Base-by-base conservation (phyloP, 106 monocot genomes). In the Dioscorea alata region DNA sequence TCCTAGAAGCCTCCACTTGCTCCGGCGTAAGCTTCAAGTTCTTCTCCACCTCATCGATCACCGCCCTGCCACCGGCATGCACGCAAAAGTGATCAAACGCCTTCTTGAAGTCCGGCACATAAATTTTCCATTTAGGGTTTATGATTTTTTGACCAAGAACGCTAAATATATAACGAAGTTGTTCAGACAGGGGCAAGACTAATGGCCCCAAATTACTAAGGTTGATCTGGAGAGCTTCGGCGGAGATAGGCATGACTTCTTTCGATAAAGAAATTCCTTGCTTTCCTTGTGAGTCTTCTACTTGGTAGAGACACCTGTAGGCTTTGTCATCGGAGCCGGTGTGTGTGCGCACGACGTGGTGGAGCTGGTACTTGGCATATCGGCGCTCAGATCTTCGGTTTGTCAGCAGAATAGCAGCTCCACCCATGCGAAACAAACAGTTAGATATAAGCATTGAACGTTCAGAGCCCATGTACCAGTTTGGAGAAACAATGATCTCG, bases 381-480 rank as follows among this genome's bases (percentile, higher is more conserved):
- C 80, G 80, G 75, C 80, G 75, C 6, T 75, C 58, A 72, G 76
- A 73, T 49, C 75, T 73, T 56, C 80, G 80, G 74, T 85, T 85
- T 20, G 84, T 67, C 48, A 85, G 68, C 32, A 85, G 73, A 76
- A 77, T 81, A 0, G 80, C 53, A 7, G 59, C 59, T 2, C 20
- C 59, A 21, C 59, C 59, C 53, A 53, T 53, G 53, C 53, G 53
- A 13, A 53, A 53, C 17, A 53, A 13, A 13, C 13, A 13, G 53
- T 81, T 85, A 25, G 84, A 70, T 48, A 85, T 66, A 33, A 85
- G 73, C 84, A 77, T 85, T 0, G 80, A 63, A 8, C 84, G 72
- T 57, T 67, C 60, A 28, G 69, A 77, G 21, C 84, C 80, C 18
- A 65, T 42, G 53, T 53, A 53, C 60, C 60, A 25, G 60, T 25